Evolutionary conservation across 2,329 filamentous ascomycete species (phyloP), one percentile per base, ranked within the genome.

Genomic region (Pseudogymnoascus sp.): DNA sequence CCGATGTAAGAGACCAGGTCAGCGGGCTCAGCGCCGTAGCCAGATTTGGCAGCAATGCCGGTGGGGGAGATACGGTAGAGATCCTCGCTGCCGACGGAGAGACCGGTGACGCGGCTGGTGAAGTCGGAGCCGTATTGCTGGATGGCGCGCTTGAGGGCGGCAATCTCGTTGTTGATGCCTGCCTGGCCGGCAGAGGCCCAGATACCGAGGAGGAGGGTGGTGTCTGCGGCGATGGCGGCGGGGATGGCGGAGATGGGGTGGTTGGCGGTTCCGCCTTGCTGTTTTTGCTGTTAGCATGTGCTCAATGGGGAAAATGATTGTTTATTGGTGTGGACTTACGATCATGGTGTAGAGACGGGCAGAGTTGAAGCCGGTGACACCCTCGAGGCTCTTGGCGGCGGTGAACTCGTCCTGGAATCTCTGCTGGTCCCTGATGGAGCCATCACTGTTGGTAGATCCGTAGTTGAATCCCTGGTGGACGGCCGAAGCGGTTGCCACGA

Each of bases 41-140:
- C 83, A 38, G 85, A 83, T 1, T 84, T 76, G 71, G 85, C 84
- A 61, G 79, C 75, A 65, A 87, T 82, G 63, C 89, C 90, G 8
- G 81, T 87, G n/a, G 84, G 82, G 0, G 90, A 90, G 75, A 82
- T 83, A 71, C 90, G 88, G 81, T 94, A 94, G 47, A 94, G 82
- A 74, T 96, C 92, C 80, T 96, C 92, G 68, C 83, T 89, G 66
- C 92, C 92, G 62, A 96, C 85, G 0, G 90, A 92, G 76, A 96
- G 93, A 74, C 90, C 92, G 63, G 85, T 87, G 47, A 96, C 85
- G 16, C 89, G 78, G 63, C 80, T 78, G 40, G 82, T 81, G 70
- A 95, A 85, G 59, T 80, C 77, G 8, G 77, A 75, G 63, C 90
- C 90, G 73, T 91, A 92, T 71, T 85, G 79, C 59, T 75, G 68